A percentile compares a stretch with the other conserved stretches of the same genome.
phyloP scores from a whole-genome alignment of 2,329 filamentous ascomycete species.

The Neofusicoccum umdonicola region DNA sequence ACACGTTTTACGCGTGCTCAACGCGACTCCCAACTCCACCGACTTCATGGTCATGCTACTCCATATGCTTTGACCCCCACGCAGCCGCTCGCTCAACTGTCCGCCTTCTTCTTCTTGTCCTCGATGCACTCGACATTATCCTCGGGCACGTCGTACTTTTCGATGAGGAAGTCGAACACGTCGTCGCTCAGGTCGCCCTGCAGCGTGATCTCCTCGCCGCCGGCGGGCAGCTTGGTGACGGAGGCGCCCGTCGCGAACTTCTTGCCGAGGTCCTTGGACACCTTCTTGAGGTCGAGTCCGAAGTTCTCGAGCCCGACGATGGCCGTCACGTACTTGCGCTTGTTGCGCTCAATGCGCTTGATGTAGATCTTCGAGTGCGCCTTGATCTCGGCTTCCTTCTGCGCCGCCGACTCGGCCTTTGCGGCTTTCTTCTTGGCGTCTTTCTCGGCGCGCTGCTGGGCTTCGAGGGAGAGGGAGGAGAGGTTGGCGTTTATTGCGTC shows the following conservation, averaged over 20 bases:
- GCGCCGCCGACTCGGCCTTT: conserved; percentile 84
- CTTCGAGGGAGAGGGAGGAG: conserved; percentile 80
- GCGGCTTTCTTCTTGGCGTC: conserved; percentile 96
- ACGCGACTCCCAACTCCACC: not conserved
- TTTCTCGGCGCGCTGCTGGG: conserved; percentile 91
- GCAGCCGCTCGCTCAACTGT: not conserved
- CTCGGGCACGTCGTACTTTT: conserved; percentile 88
- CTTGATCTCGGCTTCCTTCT: conserved; percentile 77
- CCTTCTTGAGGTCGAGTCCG: conserved; percentile 89
- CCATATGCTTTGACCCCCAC: not conserved
- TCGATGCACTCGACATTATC: conserved; percentile 70
- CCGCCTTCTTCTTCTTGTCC: conserved; percentile 17
- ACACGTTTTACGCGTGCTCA: not conserved
- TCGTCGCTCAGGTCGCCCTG: conserved; percentile 97
- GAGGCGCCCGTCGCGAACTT: conserved; percentile 94
- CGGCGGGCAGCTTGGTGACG: conserved; percentile 83
- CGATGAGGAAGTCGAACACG: conserved; percentile 83
- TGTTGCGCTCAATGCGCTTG: conserved; percentile 97
- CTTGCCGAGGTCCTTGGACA: conserved; percentile 95
- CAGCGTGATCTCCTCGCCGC: conserved; percentile 94
- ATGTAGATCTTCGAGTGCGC: conserved; percentile 81
- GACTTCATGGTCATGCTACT: not conserved
- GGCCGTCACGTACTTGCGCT: conserved; percentile 93
- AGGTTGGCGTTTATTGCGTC: conserved; percentile 77
- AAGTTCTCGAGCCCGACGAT: conserved; percentile 89